A percentile compares a stretch with the other conserved stretches of the same genome.
These are phyloP conservation scores for Suhomyces sp. DNA, from an alignment of 805 yeast species.

Conservation along the genomic window DNA sequence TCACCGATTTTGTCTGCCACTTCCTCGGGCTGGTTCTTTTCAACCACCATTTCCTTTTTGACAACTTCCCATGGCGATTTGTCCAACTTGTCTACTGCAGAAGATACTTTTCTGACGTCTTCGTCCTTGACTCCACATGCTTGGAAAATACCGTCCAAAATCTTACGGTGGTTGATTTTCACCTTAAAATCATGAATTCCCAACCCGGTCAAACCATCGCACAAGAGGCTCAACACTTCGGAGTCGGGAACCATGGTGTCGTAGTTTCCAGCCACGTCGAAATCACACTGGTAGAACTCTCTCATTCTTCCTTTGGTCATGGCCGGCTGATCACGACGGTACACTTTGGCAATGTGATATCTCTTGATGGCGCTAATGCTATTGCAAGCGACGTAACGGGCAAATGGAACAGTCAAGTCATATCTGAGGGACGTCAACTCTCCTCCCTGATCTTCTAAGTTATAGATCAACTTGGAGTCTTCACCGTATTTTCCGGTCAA, in stretches of 20 bases:
- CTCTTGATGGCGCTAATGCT: slow-evolving; percentile 86
- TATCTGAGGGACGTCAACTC: slow-evolving; percentile 93
- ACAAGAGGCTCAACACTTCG: slow-evolving; percentile 75
- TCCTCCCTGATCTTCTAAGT: slow-evolving; percentile 98
- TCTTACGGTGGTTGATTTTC: slow-evolving; percentile 92
- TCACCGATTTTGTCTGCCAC: slow-evolving; percentile 93
- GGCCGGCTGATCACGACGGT: slow-evolving; percentile 99
- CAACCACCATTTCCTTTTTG: slow-evolving; percentile 85
- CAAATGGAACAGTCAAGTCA: slow-evolving; percentile 97
- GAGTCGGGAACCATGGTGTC: slow-evolving; percentile 97
- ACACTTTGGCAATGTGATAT: slow-evolving; percentile 96
- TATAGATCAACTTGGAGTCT: slow-evolving; percentile 93
- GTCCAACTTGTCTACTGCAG: slow-evolving; percentile 96
- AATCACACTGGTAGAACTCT: slow-evolving; percentile 98
- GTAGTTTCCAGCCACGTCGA: slow-evolving; percentile 91
- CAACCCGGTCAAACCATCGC: slow-evolving; percentile 78
- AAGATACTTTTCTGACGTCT: slow-evolving; percentile 88
- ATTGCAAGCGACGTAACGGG: slow-evolving; percentile 95
- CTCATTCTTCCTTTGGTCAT: slow-evolving; percentile 99
- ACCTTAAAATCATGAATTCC: slow-evolving; percentile 89
- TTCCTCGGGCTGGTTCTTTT: slow-evolving; percentile 85
- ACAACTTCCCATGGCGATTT: slow-evolving; percentile 95
- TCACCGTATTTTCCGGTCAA: slow-evolving; percentile 98
- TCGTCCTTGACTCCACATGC: slow-evolving; percentile 93
- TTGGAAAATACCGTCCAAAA: slow-evolving; percentile 92